Base-by-base conservation (phyloP, 2,329 filamentous ascomycete species). In the Trichoderma koningii region DNA sequence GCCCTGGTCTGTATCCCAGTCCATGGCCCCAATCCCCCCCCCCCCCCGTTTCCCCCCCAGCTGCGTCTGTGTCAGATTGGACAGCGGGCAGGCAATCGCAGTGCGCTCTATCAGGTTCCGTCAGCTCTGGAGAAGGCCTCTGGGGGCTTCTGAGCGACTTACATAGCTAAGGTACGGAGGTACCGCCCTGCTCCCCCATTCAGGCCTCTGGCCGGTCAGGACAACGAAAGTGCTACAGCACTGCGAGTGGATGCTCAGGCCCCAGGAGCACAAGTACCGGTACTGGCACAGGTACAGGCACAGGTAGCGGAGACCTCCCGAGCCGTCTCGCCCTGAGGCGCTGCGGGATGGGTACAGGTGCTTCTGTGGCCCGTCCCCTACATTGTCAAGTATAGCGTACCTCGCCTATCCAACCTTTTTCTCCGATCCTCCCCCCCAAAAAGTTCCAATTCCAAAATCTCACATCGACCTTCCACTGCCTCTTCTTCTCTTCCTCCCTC, bases 401-500 rank as follows among this genome's bases (percentile, higher is more conserved):
- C 55, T 65, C 45, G 63, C 50, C 63, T 61, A 61, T 65, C 64
- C 51, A 42, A 23, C 50, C 51, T 51, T 61, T 38, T 62, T 50
- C 56, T 53, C 60, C 56, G 56, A 65, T 61, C 63, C 50, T 56
- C 63, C 57, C 63, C 45, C 62, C 64, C 64, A 47, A 65, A 38
- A 38, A 53, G 63, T 44, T 38, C 64, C 44, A 57, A 51, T 56
- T 64, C 45, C 56, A 28, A 63, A 66, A 63, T 66, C 59, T 63
- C 59, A 57, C 59, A 55, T 57, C 59, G 57, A 53, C 45, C 57
- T 52, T 34, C 26, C 50, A 41, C 52, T 59, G 23, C 30, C 51
- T 62, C 56, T 65, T 65, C 63, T 55, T 48, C 44, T 64, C 30
- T 65, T 23, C 38, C 47, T 47, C 26, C n/a, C 17, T 48, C 61